phyloP scores from a whole-genome alignment of 441 rosid genomes.

The Gossypium davidsonii region DNA sequence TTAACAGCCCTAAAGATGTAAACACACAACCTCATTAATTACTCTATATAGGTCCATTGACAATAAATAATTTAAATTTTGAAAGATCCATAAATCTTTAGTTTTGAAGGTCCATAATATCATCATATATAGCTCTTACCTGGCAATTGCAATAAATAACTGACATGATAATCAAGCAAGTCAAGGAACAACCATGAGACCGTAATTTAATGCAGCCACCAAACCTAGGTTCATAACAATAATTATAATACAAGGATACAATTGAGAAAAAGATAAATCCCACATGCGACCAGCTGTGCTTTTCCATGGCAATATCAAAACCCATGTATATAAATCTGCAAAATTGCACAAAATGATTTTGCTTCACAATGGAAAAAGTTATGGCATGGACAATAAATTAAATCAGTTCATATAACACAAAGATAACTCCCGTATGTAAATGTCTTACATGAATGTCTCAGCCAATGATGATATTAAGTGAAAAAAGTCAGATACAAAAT shows the following conservation, averaged over 20 bases:
- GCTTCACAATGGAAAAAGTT: conserved; percentile 8
- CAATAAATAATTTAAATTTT: neutral
- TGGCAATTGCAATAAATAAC: conserved; percentile 84
- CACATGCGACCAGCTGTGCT: conserved; percentile 96
- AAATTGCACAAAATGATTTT: conserved; percentile 19
- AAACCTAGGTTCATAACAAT: neutral
- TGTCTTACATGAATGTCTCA: conserved; percentile 70
- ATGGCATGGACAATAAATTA: conserved; percentile 10
- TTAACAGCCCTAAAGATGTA: conserved; percentile 71
- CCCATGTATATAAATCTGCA: conserved; percentile 99
- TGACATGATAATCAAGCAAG: conserved; percentile 31
- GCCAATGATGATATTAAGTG: conserved; percentile 95
- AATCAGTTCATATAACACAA: conserved; percentile 7
- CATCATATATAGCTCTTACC: conserved; percentile 37
- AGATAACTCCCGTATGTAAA: conserved; percentile 26
- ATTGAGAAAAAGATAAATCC: conserved; percentile 94
- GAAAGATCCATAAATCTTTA: neutral
- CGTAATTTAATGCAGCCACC: conserved; percentile 2
- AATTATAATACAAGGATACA: conserved; percentile 64
- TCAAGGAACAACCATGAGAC: conserved; percentile 38
- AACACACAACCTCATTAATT: conserved; percentile 24
- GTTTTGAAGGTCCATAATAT: conserved; percentile 1
- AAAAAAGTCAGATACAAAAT: conserved; percentile 86
- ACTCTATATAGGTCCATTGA: conserved; percentile 13
- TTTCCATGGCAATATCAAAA: conserved; percentile 96